These are phyloP conservation scores for Cryptococcus sp. DNA, from an alignment of 1,284 basidiomycete species.

Conservation along the genomic window DNA sequence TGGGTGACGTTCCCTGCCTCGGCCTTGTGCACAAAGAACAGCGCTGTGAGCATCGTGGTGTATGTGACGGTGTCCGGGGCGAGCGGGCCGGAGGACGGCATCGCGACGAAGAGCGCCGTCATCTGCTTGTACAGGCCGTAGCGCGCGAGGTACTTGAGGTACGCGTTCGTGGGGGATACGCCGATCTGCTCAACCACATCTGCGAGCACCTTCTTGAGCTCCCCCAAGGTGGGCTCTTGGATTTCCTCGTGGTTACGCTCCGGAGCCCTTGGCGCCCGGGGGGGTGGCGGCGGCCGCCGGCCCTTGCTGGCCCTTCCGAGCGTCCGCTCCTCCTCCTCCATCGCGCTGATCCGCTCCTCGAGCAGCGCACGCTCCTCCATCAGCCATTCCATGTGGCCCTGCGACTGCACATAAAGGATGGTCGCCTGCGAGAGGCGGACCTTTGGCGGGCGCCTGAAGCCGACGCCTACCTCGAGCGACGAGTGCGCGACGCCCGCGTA, in stretches of 20 bases:
- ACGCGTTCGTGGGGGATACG: conserved; percentile 41
- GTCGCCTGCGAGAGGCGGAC: conserved; percentile 37
- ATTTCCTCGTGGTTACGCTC: not conserved
- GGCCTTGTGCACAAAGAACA: conserved; percentile 9
- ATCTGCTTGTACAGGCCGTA: conserved; percentile 41
- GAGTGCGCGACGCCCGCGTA: conserved; percentile 35
- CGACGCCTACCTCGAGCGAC: conserved; percentile 4
- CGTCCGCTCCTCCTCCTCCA: too few relatives aligned
- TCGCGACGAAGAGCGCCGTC: conserved; percentile 33
- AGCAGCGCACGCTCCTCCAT: conserved; percentile 10
- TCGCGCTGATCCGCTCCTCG: not conserved
- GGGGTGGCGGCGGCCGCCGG: too few relatives aligned
- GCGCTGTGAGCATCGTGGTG: conserved; percentile 33
- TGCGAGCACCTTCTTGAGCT: not conserved
- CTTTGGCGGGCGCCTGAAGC: conserved; percentile 16
- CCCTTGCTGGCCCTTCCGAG: too few relatives aligned
- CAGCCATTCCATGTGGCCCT: conserved; percentile 14
- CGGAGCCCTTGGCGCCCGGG: not conserved
- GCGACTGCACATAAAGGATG: conserved; percentile 39
- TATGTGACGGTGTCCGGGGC: conserved; percentile 42
- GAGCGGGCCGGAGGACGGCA: conserved; percentile 33
- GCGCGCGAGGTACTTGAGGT: conserved; percentile 43
- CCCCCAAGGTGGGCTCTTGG: not conserved
- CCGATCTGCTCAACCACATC: conserved; percentile 21
- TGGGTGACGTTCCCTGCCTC: not conserved